phyloP scores from a whole-genome alignment of 2,329 filamentous ascomycete species.

The Sporothrix sp. region DNA sequence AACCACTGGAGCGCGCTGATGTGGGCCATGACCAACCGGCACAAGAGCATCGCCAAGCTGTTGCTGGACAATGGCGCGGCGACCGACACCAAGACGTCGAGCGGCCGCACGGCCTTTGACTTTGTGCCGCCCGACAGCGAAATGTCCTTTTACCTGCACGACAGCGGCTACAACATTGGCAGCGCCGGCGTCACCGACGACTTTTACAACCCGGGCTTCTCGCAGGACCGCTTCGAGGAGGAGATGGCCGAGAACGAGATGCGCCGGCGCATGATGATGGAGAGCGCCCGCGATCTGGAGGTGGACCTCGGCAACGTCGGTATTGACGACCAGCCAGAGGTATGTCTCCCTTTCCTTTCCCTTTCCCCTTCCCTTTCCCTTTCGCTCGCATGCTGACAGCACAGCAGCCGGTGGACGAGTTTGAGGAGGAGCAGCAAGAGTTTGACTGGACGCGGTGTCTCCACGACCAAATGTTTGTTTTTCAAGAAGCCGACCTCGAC shows the following conservation, averaged over 20 bases:
- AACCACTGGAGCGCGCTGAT: conserved; percentile 97
- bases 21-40: conserved; percentile 99
- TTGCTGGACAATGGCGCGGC: conserved; percentile 89
- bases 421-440: conserved; percentile 82
- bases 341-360: conserved; percentile 31
- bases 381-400: conserved; percentile 9
- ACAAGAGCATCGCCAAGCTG: conserved; percentile 90
- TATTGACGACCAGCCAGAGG: conserved; percentile 90
- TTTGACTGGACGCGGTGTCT: conserved; percentile 93
- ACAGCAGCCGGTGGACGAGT: conserved; percentile 58
- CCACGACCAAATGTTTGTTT: conserved; percentile 99
- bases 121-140: conserved; percentile 94
- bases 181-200: conserved; percentile 73
- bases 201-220: conserved; percentile 88
- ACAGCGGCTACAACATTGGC: conserved; percentile 86
- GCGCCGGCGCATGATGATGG: conserved; percentile 97
- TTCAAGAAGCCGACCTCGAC: conserved; percentile 87
- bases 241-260: conserved; percentile 95
- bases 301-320: conserved; percentile 93
- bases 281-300: conserved; percentile 92
- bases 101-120: conserved; percentile 87
- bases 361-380: neutral
- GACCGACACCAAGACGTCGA: conserved; percentile 90
- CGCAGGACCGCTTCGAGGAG: conserved; percentile 89
- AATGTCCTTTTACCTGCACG: conserved; percentile 88